Evolutionary conservation across 257 asterid genomes (phyloP).

Genomic region (Eustoma russellianum): DNA sequence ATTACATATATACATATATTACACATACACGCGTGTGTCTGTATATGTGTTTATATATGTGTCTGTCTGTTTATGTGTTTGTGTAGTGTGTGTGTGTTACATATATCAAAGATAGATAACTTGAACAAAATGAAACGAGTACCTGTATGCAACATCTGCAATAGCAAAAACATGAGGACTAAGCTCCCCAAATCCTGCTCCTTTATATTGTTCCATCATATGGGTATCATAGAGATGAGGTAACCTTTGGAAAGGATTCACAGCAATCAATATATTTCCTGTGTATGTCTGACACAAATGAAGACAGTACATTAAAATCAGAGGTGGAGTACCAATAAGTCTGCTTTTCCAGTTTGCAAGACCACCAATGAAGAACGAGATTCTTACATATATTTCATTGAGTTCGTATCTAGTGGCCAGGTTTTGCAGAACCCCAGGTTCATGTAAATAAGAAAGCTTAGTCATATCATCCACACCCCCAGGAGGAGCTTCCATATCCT

Average conservation of each 20-base stretch:
- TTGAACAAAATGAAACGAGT: neutral
- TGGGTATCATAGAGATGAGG: constrained; percentile 97
- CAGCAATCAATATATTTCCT: constrained; percentile 93
- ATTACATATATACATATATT: too few relatives aligned
- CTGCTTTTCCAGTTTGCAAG: neutral
- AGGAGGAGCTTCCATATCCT: constrained; percentile 94
- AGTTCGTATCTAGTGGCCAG: constrained; percentile 92
- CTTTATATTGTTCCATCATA: constrained; percentile 99
- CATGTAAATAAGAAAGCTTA: constrained; percentile 97
- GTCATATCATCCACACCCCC: constrained; percentile 99
- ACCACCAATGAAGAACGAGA: constrained; percentile 10
- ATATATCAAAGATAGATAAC: neutral
- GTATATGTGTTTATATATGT: too few relatives aligned
- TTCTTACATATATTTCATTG: constrained; percentile 89
- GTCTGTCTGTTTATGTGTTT: too few relatives aligned
- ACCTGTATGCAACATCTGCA: constrained; percentile 97
- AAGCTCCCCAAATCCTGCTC: constrained; percentile 94
- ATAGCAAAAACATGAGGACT: constrained; percentile 99
- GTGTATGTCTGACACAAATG: constrained; percentile 75
- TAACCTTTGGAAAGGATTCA: constrained; percentile 95
- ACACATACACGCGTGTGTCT: too few relatives aligned
- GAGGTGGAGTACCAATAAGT: neutral
- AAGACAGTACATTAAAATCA: constrained; percentile 4
- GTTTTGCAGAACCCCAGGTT: constrained; percentile 98
- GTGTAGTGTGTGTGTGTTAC: too few relatives aligned